Evolutionary conservation across 2,329 filamentous ascomycete species (phyloP).

Genomic region (Ceratocystis harringtonii): DNA sequence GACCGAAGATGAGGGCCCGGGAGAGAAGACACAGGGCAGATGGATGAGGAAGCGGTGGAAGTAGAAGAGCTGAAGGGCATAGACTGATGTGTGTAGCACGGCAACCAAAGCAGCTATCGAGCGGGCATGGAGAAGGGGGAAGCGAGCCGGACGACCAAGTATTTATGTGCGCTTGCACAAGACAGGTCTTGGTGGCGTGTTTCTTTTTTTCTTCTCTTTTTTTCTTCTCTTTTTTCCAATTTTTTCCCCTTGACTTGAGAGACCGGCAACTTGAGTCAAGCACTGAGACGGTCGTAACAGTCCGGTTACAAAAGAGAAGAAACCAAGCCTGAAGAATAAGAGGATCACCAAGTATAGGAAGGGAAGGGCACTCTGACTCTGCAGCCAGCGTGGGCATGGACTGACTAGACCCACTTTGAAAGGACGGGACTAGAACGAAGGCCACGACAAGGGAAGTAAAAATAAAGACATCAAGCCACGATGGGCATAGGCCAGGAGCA

Average conservation of each 20-base stretch:
- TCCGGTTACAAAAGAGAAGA: background rate
- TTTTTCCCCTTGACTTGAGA: background rate
- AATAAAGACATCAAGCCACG: background rate
- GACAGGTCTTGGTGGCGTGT: background rate
- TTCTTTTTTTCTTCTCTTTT: background rate
- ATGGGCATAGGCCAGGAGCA: background rate
- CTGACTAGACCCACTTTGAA: background rate
- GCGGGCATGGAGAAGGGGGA: background rate
- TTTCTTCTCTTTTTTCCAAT: background rate
- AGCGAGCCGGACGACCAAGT: constrained; percentile 4
- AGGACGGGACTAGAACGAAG: background rate
- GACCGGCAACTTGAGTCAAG: background rate
- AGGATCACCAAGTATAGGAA: background rate
- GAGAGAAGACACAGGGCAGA: background rate
- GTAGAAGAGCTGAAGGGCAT: background rate
- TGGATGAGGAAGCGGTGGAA: background rate
- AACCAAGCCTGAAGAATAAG: background rate
- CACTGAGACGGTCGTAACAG: background rate
- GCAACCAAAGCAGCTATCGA: background rate
- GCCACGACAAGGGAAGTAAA: background rate
- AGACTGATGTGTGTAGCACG: background rate
- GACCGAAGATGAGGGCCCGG: background rate
- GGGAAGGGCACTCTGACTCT: constrained; percentile 1
- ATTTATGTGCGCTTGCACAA: constrained; percentile 6
- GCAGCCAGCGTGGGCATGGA: background rate